phyloP scores from a whole-genome alignment of 1,139 yeast genomes.

The Candida dubliniensis region DNA sequence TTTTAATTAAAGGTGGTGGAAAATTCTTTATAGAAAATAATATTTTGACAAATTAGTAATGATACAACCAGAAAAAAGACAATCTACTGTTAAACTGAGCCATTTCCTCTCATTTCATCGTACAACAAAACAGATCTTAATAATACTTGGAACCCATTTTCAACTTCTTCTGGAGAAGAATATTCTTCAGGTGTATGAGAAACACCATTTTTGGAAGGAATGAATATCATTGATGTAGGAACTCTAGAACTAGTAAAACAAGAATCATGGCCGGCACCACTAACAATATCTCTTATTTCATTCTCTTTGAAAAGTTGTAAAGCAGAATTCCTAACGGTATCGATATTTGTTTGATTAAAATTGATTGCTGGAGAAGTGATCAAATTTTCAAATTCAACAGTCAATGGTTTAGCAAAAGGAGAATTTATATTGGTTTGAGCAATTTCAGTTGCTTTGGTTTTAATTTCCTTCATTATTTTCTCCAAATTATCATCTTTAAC shows the following conservation, averaged over 20 bases:
- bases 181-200: constrained; percentile 70
- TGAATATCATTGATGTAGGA: constrained; percentile 75
- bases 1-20: too few relatives aligned
- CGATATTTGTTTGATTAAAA: constrained; percentile 51
- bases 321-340: constrained; percentile 54
- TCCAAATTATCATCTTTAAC: constrained; percentile 45
- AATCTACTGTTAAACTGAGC: not conserved
- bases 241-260: constrained; percentile 55
- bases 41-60: too few relatives aligned
- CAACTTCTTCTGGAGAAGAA: constrained; percentile 60
- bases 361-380: constrained; percentile 55
- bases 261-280: constrained; percentile 78
- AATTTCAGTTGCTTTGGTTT: constrained; percentile 30
- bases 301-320: constrained; percentile 46
- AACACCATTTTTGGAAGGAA: constrained; percentile 70
- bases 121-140: constrained; percentile 58
- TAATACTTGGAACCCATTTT: constrained; percentile 58
- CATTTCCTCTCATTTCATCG: constrained; percentile 31
- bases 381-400: constrained; percentile 40
- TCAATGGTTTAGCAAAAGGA: constrained; percentile 20
- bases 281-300: constrained; percentile 46
- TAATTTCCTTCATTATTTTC: constrained; percentile 39
- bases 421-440: constrained; percentile 15
- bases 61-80: too few relatives aligned
- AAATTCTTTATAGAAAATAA: too few relatives aligned